Evolutionary conservation across 805 yeast species (phyloP), one percentile per base, ranked within the genome.

Genomic region (Candida railenensis): DNA sequence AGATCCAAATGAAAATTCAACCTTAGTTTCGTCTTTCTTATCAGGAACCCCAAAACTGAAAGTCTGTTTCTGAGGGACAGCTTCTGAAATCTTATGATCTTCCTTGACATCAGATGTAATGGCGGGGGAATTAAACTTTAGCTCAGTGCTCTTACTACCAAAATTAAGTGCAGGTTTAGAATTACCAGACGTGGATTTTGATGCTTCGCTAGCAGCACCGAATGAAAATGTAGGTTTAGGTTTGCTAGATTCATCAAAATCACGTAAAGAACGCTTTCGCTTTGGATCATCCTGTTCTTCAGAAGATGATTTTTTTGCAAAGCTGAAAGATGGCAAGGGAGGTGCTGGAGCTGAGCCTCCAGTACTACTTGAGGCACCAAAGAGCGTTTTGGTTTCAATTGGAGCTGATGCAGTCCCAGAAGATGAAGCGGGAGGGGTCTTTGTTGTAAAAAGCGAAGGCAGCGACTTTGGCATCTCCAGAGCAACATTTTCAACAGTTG

Each of bases 1-100:
- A 18, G 16, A 19, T 12, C 47, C 52, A 46, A 46, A 48, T 3
- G 40, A 37, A 14, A 37, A 37, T 7, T 19, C 11, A 11, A 25
- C 11, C 11, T 25, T 25, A 11, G 30, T 11, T 25, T 25, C 30
- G 11, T 25, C 30, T 11, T 25, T 25, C 30, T 25, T 25, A 5
- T 25, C 11, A 25, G 30, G 5, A 25, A 5, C 11, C 11, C 30
- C 28, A 38, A 18, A 21, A 20, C 18, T 8, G 19, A 38, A 21
- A 11, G 4, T 3, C 15, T 20, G 16, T 4, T 38, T 38, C 41
- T 11, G 15, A 16, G 38, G 12, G 3, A 5, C 44, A 3, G 36
- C 11, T 25, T 25, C 30, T 25, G 30, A 11, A 25, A 11, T 11
- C 5, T 11, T 25, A n/a, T n/a, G n/a, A 7, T 25, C 30, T 11